Base-by-base conservation (phyloP, 805 yeast species). In the Yarrowia phangngaensis region DNA sequence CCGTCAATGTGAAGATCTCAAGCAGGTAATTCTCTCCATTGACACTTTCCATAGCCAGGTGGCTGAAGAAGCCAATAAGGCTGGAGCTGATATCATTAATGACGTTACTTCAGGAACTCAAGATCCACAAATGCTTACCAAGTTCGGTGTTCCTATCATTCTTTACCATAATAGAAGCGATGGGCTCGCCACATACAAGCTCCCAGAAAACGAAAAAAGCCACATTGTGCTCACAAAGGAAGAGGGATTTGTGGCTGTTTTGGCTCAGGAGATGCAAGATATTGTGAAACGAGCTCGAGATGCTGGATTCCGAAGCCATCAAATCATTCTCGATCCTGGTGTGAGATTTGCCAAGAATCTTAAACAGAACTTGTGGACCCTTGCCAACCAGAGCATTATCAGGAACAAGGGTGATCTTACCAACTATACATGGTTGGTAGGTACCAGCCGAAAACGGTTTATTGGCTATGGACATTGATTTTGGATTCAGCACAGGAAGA, bases 251-350 rank as follows among this genome's bases (percentile, higher is more conserved):
- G 69, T 82, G 16, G 71, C 75, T 33, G 80, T 76, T 2, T 72
- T 87, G 4, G 75, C 82, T 5, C 64, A 76, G 36, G 98, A 92
- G 62, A 65, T 90, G 45, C 68, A 79, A 7, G 55, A 56, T 3
- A 75, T 78, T 50, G 71, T 87, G 20, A 56, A 63, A 0, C 70
- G 67, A 49, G 95, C 95, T 9, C 65, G 75, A 33, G 58, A 56
- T 1, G 67, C 63, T 0, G 95, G 95, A 4, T 78, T 90, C 1
- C 70, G 73, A 52, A 79, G 90, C 64, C 92, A 96, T 95, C 97
- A 92, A 65, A 69, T 92, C 3, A 78, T 92, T 13, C 59, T 88
- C 4, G 99, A 92, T 62, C 98, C 99, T 0, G 98, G 98, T 2
- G 66, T 92, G 31, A 98, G 99, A 2, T 92, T 92, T 65, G 97